Evolutionary conservation across 371 early-diverging fungal species (phyloP).

Genomic region (Saksenaea vasiformis): DNA sequence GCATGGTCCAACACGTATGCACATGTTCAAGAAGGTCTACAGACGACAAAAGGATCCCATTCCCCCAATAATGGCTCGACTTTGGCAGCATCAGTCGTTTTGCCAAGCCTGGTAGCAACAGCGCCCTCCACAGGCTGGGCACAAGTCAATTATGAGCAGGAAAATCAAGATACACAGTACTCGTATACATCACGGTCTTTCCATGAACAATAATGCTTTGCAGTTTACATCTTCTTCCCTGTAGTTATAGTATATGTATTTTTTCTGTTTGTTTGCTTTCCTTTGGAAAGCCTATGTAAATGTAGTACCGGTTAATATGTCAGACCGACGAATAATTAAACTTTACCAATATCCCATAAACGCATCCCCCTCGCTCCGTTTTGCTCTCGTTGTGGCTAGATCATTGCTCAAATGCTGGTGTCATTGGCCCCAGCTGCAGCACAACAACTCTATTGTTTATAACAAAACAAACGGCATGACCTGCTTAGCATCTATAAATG

Average conservation of each 20-base stretch:
- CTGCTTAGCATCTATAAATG: too few relatives aligned
- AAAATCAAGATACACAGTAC: constrained; percentile 18
- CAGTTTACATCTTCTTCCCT: not conserved
- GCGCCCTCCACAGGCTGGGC: constrained; percentile 19
- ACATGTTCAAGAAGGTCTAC: constrained; percentile 11
- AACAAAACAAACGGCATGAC: too few relatives aligned
- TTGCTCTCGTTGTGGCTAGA: too few relatives aligned
- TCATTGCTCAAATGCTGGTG: too few relatives aligned
- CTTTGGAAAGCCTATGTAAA: too few relatives aligned
- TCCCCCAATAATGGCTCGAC: not conserved
- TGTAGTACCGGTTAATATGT: too few relatives aligned
- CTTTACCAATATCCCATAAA: too few relatives aligned
- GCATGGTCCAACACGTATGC: constrained; percentile 1
- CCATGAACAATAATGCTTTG: not conserved
- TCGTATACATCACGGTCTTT: constrained; percentile 13
- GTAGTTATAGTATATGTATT: not conserved
- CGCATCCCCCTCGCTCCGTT: too few relatives aligned
- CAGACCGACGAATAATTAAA: too few relatives aligned
- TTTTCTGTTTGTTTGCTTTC: not conserved
- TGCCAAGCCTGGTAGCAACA: constrained; percentile 18
- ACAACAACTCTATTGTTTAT: too few relatives aligned
- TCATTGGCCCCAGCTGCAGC: too few relatives aligned
- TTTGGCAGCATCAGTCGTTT: constrained; percentile 16
- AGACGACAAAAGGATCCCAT: not conserved
- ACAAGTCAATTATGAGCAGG: constrained; percentile 11